Percentiles rank a stretch among this genome's conserved stretches.
phyloP scores from a whole-genome alignment of 768 basidiomycete genomes.

The Cubamyces sp. region DNA sequence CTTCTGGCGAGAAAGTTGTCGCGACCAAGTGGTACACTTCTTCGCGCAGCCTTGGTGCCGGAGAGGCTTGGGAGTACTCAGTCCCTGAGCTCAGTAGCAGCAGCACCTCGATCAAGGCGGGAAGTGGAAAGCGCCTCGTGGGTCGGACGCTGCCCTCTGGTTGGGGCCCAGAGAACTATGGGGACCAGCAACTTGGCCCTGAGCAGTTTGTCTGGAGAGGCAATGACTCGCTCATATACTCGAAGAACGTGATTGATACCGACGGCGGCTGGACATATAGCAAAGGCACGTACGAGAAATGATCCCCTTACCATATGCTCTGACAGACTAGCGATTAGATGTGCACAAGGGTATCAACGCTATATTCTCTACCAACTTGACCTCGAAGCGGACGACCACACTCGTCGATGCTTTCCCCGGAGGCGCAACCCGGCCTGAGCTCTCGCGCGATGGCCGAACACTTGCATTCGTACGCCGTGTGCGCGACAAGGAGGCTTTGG shows the following conservation, averaged over 20 bases:
- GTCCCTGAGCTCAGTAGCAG: conserved; percentile 41
- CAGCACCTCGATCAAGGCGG: conserved; percentile 35
- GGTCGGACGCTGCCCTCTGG: conserved; percentile 61
- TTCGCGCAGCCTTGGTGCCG: conserved; percentile 64
- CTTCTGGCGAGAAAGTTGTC: conserved; percentile 60
- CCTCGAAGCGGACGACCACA: conserved; percentile 51
- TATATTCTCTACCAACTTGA: conserved; percentile 69
- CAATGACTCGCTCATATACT: conserved; percentile 61
- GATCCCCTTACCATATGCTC: background rate
- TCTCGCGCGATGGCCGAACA: conserved; percentile 69
- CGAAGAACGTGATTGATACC: conserved; percentile 63
- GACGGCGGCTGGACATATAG: conserved; percentile 56
- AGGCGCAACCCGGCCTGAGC: conserved; percentile 73
- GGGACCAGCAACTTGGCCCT: conserved; percentile 72
- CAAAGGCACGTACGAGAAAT: conserved; percentile 51
- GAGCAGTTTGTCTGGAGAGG: conserved; percentile 71
- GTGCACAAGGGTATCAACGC: conserved; percentile 73
- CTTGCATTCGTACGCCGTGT: conserved; percentile 77
- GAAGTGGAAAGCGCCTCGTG: conserved; percentile 57
- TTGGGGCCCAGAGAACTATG: conserved; percentile 63
- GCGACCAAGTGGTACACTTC: conserved; percentile 84
- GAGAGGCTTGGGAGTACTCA: conserved; percentile 72
- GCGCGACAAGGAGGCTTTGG: conserved; percentile 71
- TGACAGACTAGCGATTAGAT: conserved; percentile 43
- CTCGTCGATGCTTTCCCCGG: conserved; percentile 64